Evolutionary conservation across 1,139 yeast genomes (phyloP).

Genomic region (Magnusiomyces ingens): DNA sequence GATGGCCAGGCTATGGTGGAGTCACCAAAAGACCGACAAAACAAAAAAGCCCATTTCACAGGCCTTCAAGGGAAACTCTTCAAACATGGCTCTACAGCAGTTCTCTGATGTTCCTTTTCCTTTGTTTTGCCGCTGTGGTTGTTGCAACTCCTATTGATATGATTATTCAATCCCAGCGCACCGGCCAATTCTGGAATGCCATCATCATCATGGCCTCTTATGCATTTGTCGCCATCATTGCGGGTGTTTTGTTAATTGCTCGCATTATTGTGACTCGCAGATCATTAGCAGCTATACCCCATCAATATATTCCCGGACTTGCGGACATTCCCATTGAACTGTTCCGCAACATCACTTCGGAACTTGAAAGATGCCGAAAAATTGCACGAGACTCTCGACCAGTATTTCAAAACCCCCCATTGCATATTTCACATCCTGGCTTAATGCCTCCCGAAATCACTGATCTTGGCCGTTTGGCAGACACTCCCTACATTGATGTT

Average conservation of each 20-base stretch:
- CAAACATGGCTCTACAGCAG: slow-evolving; percentile 42
- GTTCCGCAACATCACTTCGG: slow-evolving; percentile 38
- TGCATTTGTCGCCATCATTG: slow-evolving; percentile 49
- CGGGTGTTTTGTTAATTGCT: slow-evolving; percentile 42
- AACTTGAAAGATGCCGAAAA: slow-evolving; percentile 43
- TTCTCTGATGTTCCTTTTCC: slow-evolving; percentile 46
- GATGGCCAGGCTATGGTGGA: not conserved
- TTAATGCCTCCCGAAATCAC: slow-evolving; percentile 37
- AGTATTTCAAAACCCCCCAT: slow-evolving; percentile 19
- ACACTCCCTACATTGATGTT: slow-evolving; percentile 58
- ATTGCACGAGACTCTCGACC: slow-evolving; percentile 51
- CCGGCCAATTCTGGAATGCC: slow-evolving; percentile 56
- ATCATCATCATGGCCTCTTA: slow-evolving; percentile 71
- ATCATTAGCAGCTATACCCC: slow-evolving; percentile 66
- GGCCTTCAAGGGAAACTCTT: not conserved
- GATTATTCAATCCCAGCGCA: slow-evolving; percentile 55
- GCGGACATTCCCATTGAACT: slow-evolving; percentile 47
- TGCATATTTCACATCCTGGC: slow-evolving; percentile 56
- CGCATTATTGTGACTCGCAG: slow-evolving; percentile 56
- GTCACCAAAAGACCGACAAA: not conserved
- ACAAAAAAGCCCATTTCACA: not conserved
- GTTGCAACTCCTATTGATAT: slow-evolving; percentile 72
- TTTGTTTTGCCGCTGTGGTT: slow-evolving; percentile 49
- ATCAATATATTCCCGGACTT: slow-evolving; percentile 59
- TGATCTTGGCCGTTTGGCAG: slow-evolving; percentile 44